Evolutionary conservation across 1,139 yeast genomes (phyloP).

Genomic region (Suhomyces bribrorum): DNA sequence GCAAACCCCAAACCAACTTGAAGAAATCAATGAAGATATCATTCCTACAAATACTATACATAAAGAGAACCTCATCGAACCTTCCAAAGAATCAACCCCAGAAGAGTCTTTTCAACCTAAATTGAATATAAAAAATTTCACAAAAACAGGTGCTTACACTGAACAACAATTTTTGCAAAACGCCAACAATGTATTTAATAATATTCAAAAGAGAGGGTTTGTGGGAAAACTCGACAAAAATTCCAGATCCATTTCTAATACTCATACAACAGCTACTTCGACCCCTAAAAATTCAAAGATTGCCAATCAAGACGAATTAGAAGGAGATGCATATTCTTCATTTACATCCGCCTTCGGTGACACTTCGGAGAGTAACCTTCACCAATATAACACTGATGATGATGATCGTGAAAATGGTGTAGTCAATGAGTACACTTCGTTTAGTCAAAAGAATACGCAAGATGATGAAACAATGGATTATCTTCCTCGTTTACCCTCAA

Average conservation of each 20-base stretch:
- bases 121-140: constrained; percentile 35
- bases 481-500: constrained; percentile 9
- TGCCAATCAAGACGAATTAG: constrained; percentile 17
- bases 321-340: constrained; percentile 35
- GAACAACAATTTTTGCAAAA: constrained; percentile 40
- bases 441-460: constrained; percentile 11
- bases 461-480: constrained; percentile 8
- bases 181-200: constrained; percentile 43
- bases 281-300: constrained; percentile 36
- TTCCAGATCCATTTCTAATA: constrained; percentile 13
- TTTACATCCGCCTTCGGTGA: constrained; percentile 39
- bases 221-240: constrained; percentile 5
- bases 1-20: constrained; percentile 15
- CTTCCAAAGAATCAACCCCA: constrained; percentile 1
- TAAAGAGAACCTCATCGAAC: neutral
- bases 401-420: constrained; percentile 11
- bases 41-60: constrained; percentile 4
- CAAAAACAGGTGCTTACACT: constrained; percentile 34
- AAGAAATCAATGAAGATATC: constrained; percentile 5
- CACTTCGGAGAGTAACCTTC: constrained; percentile 21
- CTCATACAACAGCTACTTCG: constrained; percentile 38
- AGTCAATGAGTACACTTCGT: constrained; percentile 31
- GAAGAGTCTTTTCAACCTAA: constrained; percentile 20
- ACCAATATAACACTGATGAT: constrained; percentile 14
- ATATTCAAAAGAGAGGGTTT: constrained; percentile 40